Evolutionary conservation across 2,329 filamentous ascomycete genomes (phyloP).

Genomic region (Chrysoporthe puriensis): DNA sequence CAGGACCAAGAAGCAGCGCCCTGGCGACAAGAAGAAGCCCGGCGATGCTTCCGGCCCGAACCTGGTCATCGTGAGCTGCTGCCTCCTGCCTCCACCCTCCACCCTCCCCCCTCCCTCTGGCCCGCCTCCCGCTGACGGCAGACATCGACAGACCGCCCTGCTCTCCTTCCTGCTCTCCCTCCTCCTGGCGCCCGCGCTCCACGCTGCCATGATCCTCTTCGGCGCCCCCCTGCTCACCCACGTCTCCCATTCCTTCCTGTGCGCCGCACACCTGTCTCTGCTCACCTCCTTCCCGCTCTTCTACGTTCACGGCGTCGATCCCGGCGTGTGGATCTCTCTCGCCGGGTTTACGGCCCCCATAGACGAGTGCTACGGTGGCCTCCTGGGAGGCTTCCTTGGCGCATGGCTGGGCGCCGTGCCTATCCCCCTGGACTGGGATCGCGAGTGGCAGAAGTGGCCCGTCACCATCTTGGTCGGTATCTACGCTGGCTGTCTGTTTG

Average conservation of each 20-base stretch:
- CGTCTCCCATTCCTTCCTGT: slow-evolving; percentile 75
- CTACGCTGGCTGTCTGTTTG: slow-evolving; percentile 77
- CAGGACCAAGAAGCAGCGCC: slow-evolving; percentile 54
- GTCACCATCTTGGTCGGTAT: slow-evolving; percentile 85
- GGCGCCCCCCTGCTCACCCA: slow-evolving; percentile 89
- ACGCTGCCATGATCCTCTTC: slow-evolving; percentile 77
- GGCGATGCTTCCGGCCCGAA: slow-evolving; percentile 48
- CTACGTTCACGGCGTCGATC: slow-evolving; percentile 82
- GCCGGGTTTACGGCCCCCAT: slow-evolving; percentile 70
- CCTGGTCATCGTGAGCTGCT: slow-evolving; percentile 49
- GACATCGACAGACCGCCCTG: slow-evolving; percentile 44
- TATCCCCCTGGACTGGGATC: slow-evolving; percentile 96
- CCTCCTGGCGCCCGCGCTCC: slow-evolving; percentile 67
- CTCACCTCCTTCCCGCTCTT: slow-evolving; percentile 79
- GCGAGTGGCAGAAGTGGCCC: slow-evolving; percentile 99
- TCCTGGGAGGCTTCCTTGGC: slow-evolving; percentile 77
- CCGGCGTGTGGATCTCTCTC: slow-evolving; percentile 69
- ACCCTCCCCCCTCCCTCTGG: slow-evolving; percentile 6
- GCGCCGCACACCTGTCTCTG: slow-evolving; percentile 79
- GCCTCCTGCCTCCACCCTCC: slow-evolving; percentile 4
- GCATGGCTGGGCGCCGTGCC: slow-evolving; percentile 94
- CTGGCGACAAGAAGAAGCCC: slow-evolving; percentile 51
- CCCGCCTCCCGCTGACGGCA: background rate
- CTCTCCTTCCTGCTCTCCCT: slow-evolving; percentile 63
- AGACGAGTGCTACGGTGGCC: slow-evolving; percentile 82